phyloP scores from a whole-genome alignment of 345 rosid genomes.

The Gossypium rotundifolium region DNA sequence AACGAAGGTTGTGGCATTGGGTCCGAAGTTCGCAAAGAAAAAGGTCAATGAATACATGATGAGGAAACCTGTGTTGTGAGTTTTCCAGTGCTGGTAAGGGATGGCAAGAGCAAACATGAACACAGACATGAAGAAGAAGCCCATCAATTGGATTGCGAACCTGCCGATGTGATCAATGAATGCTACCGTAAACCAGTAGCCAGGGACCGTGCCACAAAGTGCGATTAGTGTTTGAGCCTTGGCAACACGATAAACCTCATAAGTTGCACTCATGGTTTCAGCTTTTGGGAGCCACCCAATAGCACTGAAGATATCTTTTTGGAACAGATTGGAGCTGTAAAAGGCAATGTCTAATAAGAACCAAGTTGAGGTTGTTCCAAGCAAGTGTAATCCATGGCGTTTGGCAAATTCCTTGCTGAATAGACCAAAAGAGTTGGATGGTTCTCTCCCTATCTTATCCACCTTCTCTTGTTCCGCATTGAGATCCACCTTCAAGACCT shows the following conservation, averaged over 20 bases:
- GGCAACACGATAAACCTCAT: slow-evolving; percentile 43
- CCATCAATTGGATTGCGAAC: slow-evolving; percentile 44
- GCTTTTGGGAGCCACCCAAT: slow-evolving; percentile 51
- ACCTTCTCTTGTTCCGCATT: slow-evolving; percentile 24
- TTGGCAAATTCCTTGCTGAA: slow-evolving; percentile 32
- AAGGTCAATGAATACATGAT: slow-evolving; percentile 40
- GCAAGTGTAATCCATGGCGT: slow-evolving; percentile 46
- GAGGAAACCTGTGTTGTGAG: slow-evolving; percentile 38
- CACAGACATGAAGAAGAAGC: slow-evolving; percentile 54
- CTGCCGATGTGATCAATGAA: slow-evolving; percentile 42
- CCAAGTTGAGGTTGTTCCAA: slow-evolving; percentile 44
- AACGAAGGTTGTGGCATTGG: slow-evolving; percentile 54
- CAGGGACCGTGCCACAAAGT: slow-evolving; percentile 44
- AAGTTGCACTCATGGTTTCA: slow-evolving; percentile 40
- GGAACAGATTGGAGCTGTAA: slow-evolving; percentile 49
- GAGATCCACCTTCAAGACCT: slow-evolving; percentile 37
- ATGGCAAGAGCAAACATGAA: slow-evolving; percentile 51
- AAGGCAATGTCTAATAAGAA: slow-evolving; percentile 50
- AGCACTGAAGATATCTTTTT: slow-evolving; percentile 44
- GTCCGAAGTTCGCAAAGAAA: slow-evolving; percentile 56
- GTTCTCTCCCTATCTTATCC: slow-evolving; percentile 1
- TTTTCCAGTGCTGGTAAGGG: slow-evolving; percentile 46
- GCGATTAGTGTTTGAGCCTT: slow-evolving; percentile 50
- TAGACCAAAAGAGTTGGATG: slow-evolving; percentile 32
- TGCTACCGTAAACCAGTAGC: slow-evolving; percentile 49